These are phyloP conservation scores for Phytophthora foliorum DNA, from an alignment of 352 stramenopile genomes.

Conservation along the genomic window DNA sequence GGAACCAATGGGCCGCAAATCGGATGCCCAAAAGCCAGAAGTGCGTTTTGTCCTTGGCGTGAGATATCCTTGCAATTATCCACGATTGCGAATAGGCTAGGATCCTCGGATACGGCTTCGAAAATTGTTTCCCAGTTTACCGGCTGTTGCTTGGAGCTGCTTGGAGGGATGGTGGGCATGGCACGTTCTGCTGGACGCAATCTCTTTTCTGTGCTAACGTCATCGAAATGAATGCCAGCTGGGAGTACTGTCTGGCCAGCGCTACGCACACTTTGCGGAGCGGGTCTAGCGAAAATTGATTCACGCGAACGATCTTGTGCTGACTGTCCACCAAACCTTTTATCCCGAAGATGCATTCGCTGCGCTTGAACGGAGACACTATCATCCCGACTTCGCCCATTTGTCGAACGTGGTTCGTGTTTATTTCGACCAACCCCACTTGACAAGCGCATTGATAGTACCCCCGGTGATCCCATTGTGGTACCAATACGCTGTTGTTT, in stretches of 20 bases:
- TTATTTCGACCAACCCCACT: constrained; percentile 5
- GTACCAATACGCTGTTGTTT: constrained; percentile 35
- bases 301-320: constrained; percentile 20
- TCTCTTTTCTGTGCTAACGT: constrained; percentile 18
- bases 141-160: constrained; percentile 6
- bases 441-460: constrained; percentile 5
- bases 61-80: constrained; percentile 17
- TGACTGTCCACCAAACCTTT: constrained; percentile 37
- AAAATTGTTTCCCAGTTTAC: constrained; percentile 46
- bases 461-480: background rate
- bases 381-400: constrained; percentile 33
- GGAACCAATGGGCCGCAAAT: constrained; percentile 22
- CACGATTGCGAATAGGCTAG: background rate
- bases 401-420: constrained; percentile 14
- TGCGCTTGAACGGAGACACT: constrained; percentile 51
- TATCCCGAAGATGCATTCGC: constrained; percentile 63
- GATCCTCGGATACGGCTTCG: constrained; percentile 27
- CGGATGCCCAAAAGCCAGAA: constrained; percentile 31
- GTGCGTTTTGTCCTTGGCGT: constrained; percentile 15
- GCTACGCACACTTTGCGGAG: background rate
- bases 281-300: constrained; percentile 7
- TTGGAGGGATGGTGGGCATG: constrained; percentile 23
- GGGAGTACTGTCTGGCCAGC: constrained; percentile 15
- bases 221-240: constrained; percentile 28
- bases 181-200: constrained; percentile 6